Base-by-base conservation (phyloP, 75 land plant species). In the Pseudotsuga menziesii region DNA sequence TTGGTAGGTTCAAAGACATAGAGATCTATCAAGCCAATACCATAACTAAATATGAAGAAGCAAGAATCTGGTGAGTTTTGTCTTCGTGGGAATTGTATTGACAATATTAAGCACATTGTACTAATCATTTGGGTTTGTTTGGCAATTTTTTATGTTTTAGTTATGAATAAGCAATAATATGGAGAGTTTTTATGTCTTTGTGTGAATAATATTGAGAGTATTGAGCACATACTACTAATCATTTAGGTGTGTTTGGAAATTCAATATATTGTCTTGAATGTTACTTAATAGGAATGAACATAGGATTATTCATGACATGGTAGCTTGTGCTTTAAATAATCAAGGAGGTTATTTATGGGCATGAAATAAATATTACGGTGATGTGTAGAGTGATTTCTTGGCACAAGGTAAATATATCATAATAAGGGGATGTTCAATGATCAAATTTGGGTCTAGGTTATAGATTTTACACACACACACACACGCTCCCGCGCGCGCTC, bases 241-340 rank as follows among this genome's bases (percentile, higher is more conserved):
- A 61, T 13, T 55, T 75, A 36, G 23, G n/a, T 26, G 39, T 74
- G 14, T 36, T 8, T 17, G 70, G 39, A 15, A 2, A 56, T 25
- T 8, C 36, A 25, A 39, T 36, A 75, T 26, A 44, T 44, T 22
- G 44, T 7, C 54, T 73, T 52, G 26, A 60, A 19, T 69, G 22
- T 80, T 19, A 74, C 48, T 44, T 32, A 29, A 60, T 71, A 96
- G 98, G 98, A 93, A 96, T 80, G 97, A 96, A 73, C 99, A 96
- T 77, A 86, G 99, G 32, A 90, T 96, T n/a, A 96, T 96, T 78
- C 97, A 96, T 88, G 99, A 93, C 80, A 96, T 96, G 99, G 99
- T 93, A 62, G 97, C 99, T 5, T 96, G 93, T 87, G 94, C 97
- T 56, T 72, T 96, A 0, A 93, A 96, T 75, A 96, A 97, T 78